These are phyloP conservation scores for Sonneratia caseolaris DNA, from an alignment of 345 rosid species.

Conservation along the genomic window DNA sequence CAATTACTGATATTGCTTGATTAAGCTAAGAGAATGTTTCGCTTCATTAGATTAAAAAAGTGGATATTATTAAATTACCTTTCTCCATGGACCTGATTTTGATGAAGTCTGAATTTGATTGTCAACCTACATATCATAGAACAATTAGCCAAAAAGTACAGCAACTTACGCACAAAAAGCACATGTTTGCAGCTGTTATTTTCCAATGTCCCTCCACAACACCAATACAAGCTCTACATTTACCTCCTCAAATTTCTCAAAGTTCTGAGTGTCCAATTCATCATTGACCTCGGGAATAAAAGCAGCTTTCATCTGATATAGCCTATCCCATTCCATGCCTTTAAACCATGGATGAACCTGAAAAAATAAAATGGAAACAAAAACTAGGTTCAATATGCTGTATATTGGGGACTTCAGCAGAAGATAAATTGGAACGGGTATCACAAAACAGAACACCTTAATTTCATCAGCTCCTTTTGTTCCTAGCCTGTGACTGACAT, in stretches of 20 bases:
- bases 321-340: conserved; percentile 76
- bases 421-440: conserved; percentile 1
- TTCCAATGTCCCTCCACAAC: not conserved
- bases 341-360: conserved; percentile 88
- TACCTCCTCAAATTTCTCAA: conserved; percentile 98
- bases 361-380: conserved; percentile 18
- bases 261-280: conserved; percentile 93
- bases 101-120: conserved; percentile 39
- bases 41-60: not conserved
- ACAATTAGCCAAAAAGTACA: conserved; percentile 11
- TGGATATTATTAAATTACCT: conserved; percentile 28
- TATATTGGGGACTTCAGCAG: not conserved
- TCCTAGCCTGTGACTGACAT: conserved; percentile 88
- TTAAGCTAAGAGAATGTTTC: too few species aligned
- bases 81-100: conserved; percentile 82
- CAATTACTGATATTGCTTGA: too few species aligned
- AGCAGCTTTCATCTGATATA: conserved; percentile 89
- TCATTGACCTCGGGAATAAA: conserved; percentile 94
- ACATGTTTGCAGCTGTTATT: not conserved
- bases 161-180: not conserved
- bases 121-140: conserved; percentile 45
- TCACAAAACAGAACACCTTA: conserved; percentile 54
- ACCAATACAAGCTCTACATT: not conserved
- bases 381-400: conserved; percentile 5
- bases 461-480: conserved; percentile 83